Conservation (phyloP, 352 stramenopile species). For the Globisporangium abappressorium region DNA sequence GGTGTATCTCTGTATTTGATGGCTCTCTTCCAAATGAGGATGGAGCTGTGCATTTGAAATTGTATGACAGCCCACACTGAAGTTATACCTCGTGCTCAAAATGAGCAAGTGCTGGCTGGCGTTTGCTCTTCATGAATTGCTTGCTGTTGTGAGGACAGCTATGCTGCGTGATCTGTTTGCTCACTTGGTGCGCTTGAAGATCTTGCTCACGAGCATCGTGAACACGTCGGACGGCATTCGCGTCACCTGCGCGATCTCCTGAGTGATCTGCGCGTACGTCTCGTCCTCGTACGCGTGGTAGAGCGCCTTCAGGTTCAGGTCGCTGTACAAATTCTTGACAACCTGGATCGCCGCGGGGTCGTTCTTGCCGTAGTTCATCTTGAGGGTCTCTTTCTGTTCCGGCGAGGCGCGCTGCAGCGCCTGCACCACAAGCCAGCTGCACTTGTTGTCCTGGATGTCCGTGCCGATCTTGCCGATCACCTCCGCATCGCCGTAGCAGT, state of each 20-base stretch:
- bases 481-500: conserved; percentile 94
- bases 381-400: conserved; percentile 78
- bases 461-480: conserved; percentile 95
- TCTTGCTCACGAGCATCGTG: conserved; percentile 92
- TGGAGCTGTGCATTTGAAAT: not conserved
- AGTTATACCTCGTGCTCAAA: not conserved
- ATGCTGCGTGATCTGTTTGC: not conserved
- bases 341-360: conserved; percentile 69
- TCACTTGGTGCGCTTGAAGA: conserved; percentile 97
- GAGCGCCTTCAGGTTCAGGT: conserved; percentile 85
- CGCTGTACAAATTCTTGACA: conserved; percentile 94
- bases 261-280: conserved; percentile 80
- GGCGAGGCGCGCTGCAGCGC: conserved; percentile 74
- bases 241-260: conserved; percentile 76
- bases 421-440: conserved; percentile 97
- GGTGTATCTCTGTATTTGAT: not conserved
- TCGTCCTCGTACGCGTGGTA: conserved; percentile 95
- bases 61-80: not conserved
- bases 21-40: not conserved
- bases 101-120: conserved; percentile 3
- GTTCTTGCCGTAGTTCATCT: conserved; percentile 93
- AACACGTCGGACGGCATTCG: conserved; percentile 92
- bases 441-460: conserved; percentile 99
- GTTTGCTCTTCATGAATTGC: not conserved
- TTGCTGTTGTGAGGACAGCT: not conserved